Evolutionary conservation across 768 basidiomycete genomes (phyloP).

Genomic region (Suillus tomentosus): DNA sequence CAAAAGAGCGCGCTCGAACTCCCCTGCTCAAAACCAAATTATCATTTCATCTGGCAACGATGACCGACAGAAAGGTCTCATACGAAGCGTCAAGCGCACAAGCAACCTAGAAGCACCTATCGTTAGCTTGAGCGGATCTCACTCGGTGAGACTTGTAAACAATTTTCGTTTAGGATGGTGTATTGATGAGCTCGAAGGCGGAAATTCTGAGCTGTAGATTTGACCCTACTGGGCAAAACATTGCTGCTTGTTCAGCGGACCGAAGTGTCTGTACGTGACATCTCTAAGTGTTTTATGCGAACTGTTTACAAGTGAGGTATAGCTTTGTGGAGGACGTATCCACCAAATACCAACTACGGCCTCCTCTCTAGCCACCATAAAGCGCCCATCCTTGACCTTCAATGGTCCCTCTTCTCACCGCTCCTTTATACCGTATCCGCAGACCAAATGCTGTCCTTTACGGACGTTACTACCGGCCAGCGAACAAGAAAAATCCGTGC

Average conservation of each 20-base stretch:
- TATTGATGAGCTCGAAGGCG: conserved; percentile 41
- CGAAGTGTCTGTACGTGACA: conserved; percentile 78
- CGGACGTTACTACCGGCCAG: conserved; percentile 83
- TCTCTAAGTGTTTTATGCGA: conserved; percentile 11
- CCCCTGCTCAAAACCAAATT: conserved; percentile 65
- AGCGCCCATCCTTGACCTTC: conserved; percentile 89
- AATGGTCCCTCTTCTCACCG: conserved; percentile 80
- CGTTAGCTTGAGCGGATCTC: conserved; percentile 84
- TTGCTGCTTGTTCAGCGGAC: conserved; percentile 92
- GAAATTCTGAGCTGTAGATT: conserved; percentile 94
- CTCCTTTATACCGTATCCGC: conserved; percentile 82
- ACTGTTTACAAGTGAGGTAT: conserved; percentile 4
- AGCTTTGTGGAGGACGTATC: conserved; percentile 91
- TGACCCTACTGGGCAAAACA: conserved; percentile 90
- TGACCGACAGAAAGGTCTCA: conserved; percentile 74
- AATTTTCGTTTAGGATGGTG: conserved; percentile 9
- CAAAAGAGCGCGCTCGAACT: conserved; percentile 57
- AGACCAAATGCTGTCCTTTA: conserved; percentile 80
- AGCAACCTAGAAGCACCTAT: conserved; percentile 93
- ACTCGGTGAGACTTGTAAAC: conserved; percentile 58
- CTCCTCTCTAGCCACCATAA: conserved; percentile 83
- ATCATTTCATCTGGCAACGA: conserved; percentile 76
- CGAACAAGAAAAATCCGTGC: conserved; percentile 81
- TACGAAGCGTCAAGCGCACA: conserved; percentile 89
- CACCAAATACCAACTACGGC: conserved; percentile 92